Conservation (phyloP, 805 yeast genomes). For the Metschnikowia dekortorum region DNA sequence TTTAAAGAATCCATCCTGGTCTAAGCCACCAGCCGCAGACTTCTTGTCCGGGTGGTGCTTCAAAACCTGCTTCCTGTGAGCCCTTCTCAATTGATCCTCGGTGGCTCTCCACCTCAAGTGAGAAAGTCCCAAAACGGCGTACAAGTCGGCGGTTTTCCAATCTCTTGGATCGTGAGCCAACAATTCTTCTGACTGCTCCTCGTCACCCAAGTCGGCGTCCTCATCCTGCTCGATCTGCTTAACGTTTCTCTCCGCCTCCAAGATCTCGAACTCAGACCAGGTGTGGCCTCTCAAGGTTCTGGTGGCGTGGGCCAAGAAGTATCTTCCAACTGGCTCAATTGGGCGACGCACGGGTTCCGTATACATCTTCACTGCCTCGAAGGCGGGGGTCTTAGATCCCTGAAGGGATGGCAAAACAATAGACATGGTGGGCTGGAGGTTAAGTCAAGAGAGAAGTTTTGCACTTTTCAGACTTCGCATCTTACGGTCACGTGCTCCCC, state of each 20-base stretch:
- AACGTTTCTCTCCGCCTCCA: slow-evolving; percentile 88
- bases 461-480: not conserved
- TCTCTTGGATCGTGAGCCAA: slow-evolving; percentile 93
- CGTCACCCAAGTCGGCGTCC: slow-evolving; percentile 69
- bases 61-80: slow-evolving; percentile 94
- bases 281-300: slow-evolving; percentile 95
- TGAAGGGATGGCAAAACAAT: slow-evolving; percentile 51
- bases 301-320: slow-evolving; percentile 92
- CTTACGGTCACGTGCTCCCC: not conserved
- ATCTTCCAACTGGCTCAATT: slow-evolving; percentile 95
- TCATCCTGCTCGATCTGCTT: slow-evolving; percentile 58
- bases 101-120: slow-evolving; percentile 89
- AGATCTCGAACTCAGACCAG: slow-evolving; percentile 94
- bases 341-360: slow-evolving; percentile 69
- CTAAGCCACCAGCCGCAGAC: slow-evolving; percentile 83
- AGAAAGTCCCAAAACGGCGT: slow-evolving; percentile 91
- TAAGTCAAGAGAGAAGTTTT: not conserved
- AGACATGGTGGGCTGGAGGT: slow-evolving; percentile 23
- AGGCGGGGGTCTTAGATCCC: slow-evolving; percentile 40
- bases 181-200: slow-evolving; percentile 64
- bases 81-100: slow-evolving; percentile 89
- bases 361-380: slow-evolving; percentile 47
- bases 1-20: slow-evolving; percentile 95
- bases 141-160: slow-evolving; percentile 95
- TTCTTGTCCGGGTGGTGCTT: slow-evolving; percentile 98